Base-by-base conservation (phyloP, 1,139 yeast genomes). In the Scheffersomyces stambukii region DNA sequence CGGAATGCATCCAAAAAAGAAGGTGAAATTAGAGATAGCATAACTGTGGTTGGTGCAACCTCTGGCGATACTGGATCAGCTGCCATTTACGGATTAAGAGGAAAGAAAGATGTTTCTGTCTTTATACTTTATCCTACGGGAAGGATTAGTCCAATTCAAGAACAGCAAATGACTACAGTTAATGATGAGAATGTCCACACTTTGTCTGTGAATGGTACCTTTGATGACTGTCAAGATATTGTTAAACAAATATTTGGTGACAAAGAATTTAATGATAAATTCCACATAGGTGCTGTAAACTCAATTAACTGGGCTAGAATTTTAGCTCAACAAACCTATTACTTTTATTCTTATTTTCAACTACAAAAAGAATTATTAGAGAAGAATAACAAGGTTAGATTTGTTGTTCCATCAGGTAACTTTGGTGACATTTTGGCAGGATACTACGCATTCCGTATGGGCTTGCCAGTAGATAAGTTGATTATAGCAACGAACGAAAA, bases 11-110 rank as follows among this genome's bases (percentile, higher is more conserved):
- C 70, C 25, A 75, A 81, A 51, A 62, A 73, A 23, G 75, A 64
- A 15, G 70, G 62, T 18, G 70, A 70, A 32, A 70, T 75, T 40
- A 73, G 93, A 50, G 93, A 86, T 46, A 75, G 77, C 38, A 71
- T 91, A 47, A 91, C 99, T 21, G 98, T 91, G 42, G 96, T 91
- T 36, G 99, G 99, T 48, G 99, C 99, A 24, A 91, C 99, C 16
- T 84, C 95, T 31, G 99, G 99, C 49, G 99, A 91, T 54, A 91
- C 99, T 26, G 99, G 99, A 30, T 84, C 96, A 27, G 99, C 99
- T 30, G 98, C 99, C 38, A 91, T 91, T 43, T 91, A 91, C 61
- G 99, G 99, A 33, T 74, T 91, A 46, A 75, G 98, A 63, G 94
- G 94, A 54, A 91, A 91, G 64, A 83, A 88, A 60, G 97, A 93